Evolutionary conservation across 1,284 basidiomycete genomes (phyloP).

Genomic region (Lentinula novae-zelandiae): DNA sequence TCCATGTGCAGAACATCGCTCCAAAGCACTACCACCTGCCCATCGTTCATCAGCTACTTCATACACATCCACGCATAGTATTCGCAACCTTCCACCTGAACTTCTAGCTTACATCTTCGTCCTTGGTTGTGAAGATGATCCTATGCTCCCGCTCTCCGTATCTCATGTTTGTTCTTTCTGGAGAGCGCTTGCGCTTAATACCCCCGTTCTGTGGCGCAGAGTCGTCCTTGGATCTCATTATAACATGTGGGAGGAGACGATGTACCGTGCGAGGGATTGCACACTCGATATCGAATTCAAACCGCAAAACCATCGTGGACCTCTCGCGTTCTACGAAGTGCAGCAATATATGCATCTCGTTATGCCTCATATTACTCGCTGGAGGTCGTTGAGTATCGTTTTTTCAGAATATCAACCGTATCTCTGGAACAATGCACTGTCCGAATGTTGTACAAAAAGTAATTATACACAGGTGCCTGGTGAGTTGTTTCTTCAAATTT

Average conservation of each 20-base stretch:
- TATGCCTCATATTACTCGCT: conserved; percentile 44
- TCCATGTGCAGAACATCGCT: neutral
- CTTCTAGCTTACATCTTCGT: conserved; percentile 59
- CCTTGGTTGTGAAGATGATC: conserved; percentile 51
- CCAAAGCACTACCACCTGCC: neutral
- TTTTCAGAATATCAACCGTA: conserved; percentile 55
- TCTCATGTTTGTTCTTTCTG: conserved; percentile 65
- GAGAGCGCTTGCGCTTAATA: conserved; percentile 53
- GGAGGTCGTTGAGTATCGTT: conserved; percentile 58
- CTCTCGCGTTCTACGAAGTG: conserved; percentile 37
- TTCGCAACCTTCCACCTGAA: conserved; percentile 55
- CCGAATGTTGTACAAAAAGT: conserved; percentile 39
- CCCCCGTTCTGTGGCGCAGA: conserved; percentile 57
- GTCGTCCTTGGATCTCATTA: conserved; percentile 45
- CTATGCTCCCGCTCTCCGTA: conserved; percentile 50
- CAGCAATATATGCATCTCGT: conserved; percentile 59
- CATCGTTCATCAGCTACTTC: neutral
- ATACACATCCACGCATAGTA: conserved; percentile 33
- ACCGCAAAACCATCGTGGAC: conserved; percentile 23
- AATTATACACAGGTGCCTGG: conserved; percentile 33
- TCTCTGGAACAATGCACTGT: conserved; percentile 61
- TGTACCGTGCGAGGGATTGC: conserved; percentile 53
- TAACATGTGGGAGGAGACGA: conserved; percentile 56
- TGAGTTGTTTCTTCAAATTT: neutral
- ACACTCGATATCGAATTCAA: conserved; percentile 49